A percentile compares a stretch with the other conserved stretches of the same genome.
phyloP scores from a whole-genome alignment of 176 grass and related monocot species.

The Carex pumila region DNA sequence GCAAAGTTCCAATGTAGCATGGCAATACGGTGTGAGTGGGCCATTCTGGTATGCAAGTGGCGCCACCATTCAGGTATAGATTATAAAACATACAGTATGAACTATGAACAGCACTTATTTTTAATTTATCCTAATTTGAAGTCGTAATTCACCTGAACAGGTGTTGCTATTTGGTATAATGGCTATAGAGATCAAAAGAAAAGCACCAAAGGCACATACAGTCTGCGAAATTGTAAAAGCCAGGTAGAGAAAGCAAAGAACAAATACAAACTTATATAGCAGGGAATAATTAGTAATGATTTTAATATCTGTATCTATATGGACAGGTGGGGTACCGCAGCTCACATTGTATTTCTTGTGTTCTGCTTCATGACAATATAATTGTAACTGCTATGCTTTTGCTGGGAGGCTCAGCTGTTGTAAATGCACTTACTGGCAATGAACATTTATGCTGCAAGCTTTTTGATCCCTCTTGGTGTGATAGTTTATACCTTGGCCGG shows the following conservation, averaged over 20 bases:
- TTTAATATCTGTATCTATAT: background rate
- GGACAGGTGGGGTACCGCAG: conserved; percentile 43
- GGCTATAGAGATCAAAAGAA: conserved; percentile 82
- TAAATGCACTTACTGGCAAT: conserved; percentile 68
- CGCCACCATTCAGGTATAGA: conserved; percentile 53
- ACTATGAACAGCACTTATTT: background rate
- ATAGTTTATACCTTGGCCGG: conserved; percentile 70
- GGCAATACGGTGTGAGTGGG: conserved; percentile 71
- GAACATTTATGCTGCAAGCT: conserved; percentile 63
- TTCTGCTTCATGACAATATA: conserved; percentile 66
- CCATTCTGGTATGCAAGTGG: conserved; percentile 78
- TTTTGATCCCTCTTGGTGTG: conserved; percentile 72
- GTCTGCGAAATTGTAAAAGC: conserved; percentile 69
- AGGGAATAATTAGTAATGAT: background rate
- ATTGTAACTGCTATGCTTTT: conserved; percentile 77
- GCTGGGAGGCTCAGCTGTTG: conserved; percentile 61
- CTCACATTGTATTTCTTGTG: conserved; percentile 53
- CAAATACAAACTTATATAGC: background rate
- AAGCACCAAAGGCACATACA: conserved; percentile 64
- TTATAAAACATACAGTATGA: background rate
- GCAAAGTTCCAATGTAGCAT: conserved; percentile 76
- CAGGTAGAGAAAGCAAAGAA: conserved; percentile 9
- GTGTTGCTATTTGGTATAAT: conserved; percentile 70
- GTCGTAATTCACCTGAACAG: background rate
- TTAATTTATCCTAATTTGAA: background rate